phyloP scores from a whole-genome alignment of 1,139 yeast species.

The Blastobotrys niveus region DNA sequence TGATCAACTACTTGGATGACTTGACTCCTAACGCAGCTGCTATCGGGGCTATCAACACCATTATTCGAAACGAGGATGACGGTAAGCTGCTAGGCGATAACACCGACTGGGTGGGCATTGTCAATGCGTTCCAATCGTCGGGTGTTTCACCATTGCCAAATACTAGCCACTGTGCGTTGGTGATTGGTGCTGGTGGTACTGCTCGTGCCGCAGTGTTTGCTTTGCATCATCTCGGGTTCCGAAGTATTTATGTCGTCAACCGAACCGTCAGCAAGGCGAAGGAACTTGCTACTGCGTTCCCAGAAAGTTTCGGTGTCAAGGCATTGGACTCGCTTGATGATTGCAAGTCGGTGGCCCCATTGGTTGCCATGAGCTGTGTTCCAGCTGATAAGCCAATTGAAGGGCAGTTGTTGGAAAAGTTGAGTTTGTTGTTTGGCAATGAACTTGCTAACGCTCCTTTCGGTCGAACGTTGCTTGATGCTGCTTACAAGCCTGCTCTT shows the following conservation, averaged over 20 bases:
- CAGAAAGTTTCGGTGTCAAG: slow-evolving; percentile 53
- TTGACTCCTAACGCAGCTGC: slow-evolving; percentile 58
- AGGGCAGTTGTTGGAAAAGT: slow-evolving; percentile 41
- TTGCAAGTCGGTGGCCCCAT: slow-evolving; percentile 36
- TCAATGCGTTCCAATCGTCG: slow-evolving; percentile 53
- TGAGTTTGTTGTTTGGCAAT: slow-evolving; percentile 40
- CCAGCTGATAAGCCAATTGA: slow-evolving; percentile 84
- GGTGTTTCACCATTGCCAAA: slow-evolving; percentile 47
- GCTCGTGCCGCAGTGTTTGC: slow-evolving; percentile 94
- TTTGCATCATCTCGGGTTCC: slow-evolving; percentile 70
- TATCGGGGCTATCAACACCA: slow-evolving; percentile 93
- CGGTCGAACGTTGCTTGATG: slow-evolving; percentile 65
- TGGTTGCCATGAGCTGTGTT: slow-evolving; percentile 73
- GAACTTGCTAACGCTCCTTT: slow-evolving; percentile 25
- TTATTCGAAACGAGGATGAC: slow-evolving; percentile 44
- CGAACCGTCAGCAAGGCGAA: slow-evolving; percentile 66
- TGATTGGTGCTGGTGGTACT: slow-evolving; percentile 97
- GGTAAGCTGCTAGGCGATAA: slow-evolving; percentile 73
- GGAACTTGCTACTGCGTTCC: slow-evolving; percentile 57
- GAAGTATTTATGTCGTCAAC: slow-evolving; percentile 70
- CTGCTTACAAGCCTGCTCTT: slow-evolving; percentile 83
- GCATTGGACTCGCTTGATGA: slow-evolving; percentile 44
- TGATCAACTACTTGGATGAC: slow-evolving; percentile 58
- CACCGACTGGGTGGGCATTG: slow-evolving; percentile 94
- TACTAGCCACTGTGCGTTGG: slow-evolving; percentile 40